Evolutionary conservation across 2,329 filamentous ascomycete genomes (phyloP).

Genomic region (Botrytis medusae): DNA sequence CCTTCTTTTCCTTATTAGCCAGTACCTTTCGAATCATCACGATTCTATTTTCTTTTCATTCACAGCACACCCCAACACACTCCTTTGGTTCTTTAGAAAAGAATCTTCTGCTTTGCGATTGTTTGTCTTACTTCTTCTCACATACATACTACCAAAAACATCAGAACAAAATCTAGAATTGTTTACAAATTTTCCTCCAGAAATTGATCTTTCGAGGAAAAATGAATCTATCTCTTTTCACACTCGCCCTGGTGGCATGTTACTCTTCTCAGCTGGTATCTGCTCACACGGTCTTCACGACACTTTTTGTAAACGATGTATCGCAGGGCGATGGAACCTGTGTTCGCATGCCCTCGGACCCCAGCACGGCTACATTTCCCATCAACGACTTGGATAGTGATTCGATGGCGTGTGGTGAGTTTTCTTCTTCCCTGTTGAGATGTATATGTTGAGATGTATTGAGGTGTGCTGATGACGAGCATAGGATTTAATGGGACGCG

Average conservation of each 20-base stretch:
- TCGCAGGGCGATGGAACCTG: constrained; percentile 71
- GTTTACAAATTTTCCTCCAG: neutral
- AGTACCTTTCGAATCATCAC: constrained; percentile 9
- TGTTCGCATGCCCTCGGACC: constrained; percentile 62
- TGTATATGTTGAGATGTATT: neutral
- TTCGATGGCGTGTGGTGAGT: constrained; percentile 70
- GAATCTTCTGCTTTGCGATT: neutral
- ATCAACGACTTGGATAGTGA: constrained; percentile 56
- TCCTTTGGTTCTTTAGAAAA: constrained; percentile 4
- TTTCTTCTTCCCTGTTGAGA: constrained; percentile 15
- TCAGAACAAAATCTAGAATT: too few relatives aligned
- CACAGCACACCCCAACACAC: neutral
- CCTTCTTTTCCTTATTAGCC: neutral
- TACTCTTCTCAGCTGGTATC: constrained; percentile 35
- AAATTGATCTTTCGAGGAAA: constrained; percentile 8
- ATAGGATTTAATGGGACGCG: constrained; percentile 49
- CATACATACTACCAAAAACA: neutral
- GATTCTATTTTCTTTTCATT: constrained; percentile 7
- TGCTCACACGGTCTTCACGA: constrained; percentile 65
- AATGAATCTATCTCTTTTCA: constrained; percentile 21
- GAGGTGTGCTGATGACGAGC: neutral
- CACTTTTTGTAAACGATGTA: constrained; percentile 59
- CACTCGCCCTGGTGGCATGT: constrained; percentile 27
- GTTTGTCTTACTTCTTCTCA: neutral
- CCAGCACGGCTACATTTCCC: constrained; percentile 54